Conservation (phyloP, 805 yeast genomes). For the Dipodascus geniculatus region DNA sequence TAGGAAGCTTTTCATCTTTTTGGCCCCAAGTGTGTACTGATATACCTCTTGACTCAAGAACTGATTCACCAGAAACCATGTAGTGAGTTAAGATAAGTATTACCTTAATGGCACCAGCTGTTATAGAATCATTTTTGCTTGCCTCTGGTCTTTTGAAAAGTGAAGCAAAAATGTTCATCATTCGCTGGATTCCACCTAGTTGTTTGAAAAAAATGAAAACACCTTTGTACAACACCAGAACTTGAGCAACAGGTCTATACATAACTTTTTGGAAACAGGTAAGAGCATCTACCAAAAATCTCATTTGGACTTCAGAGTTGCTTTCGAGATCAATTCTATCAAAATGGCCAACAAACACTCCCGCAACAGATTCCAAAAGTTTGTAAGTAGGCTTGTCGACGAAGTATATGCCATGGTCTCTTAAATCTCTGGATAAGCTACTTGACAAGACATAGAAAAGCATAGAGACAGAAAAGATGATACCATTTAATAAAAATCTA, state of each 20-base stretch:
- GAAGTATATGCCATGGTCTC: constrained; percentile 1
- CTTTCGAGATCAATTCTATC: not conserved
- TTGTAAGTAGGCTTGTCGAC: not conserved
- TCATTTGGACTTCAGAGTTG: not conserved
- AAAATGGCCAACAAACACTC: constrained; percentile 1
- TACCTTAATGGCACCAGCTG: constrained; percentile 4
- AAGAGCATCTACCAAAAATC: not conserved
- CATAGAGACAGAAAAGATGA: not conserved
- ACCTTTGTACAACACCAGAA: constrained; percentile 1
- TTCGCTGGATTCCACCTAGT: constrained; percentile 18
- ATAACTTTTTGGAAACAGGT: not conserved
- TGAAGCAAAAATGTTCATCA: constrained; percentile 18
- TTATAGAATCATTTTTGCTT: constrained; percentile 4
- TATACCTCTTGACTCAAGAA: constrained; percentile 19
- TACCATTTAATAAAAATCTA: constrained; percentile 11
- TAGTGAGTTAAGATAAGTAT: constrained; percentile 17
- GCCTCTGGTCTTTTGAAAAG: constrained; percentile 4
- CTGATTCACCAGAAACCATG: constrained; percentile 16
- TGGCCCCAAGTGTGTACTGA: constrained; percentile 14
- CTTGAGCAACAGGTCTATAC: not conserved
- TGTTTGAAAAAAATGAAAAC: constrained; percentile 22
- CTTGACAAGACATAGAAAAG: not conserved
- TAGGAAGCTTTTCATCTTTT: constrained; percentile 15
- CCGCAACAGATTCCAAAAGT: constrained; percentile 2
- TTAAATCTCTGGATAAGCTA: not conserved